Evolutionary conservation across 2,329 filamentous ascomycete species (phyloP).

Genomic region (Microsporum ferrugineum): DNA sequence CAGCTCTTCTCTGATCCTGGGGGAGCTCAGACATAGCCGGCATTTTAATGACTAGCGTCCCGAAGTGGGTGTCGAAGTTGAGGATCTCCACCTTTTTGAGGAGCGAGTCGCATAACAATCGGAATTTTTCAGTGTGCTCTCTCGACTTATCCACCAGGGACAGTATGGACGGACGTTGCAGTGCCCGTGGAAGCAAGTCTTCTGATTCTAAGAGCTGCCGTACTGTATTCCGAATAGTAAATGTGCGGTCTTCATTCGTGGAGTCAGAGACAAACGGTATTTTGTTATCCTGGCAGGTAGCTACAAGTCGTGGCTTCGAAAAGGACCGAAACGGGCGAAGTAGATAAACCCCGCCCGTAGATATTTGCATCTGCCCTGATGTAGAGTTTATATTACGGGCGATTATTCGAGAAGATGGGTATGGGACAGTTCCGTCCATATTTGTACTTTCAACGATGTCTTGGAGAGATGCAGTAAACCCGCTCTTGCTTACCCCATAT

Average conservation of each 20-base stretch:
- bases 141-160: conserved; percentile 46
- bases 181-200: conserved; percentile 51
- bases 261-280: conserved; percentile 72
- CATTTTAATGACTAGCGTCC: conserved; percentile 19
- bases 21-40: neutral
- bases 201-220: conserved; percentile 52
- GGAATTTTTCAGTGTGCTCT: conserved; percentile 34
- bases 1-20: neutral
- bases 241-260: conserved; percentile 65
- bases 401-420: neutral
- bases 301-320: conserved; percentile 53
- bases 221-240: conserved; percentile 73
- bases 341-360: conserved; percentile 28
- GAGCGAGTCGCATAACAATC: conserved; percentile 44
- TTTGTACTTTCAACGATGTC: neutral
- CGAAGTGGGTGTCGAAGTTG: conserved; percentile 24
- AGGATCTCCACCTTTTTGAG: conserved; percentile 31
- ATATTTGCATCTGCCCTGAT: conserved; percentile 11
- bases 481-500: conserved; percentile 59
- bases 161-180: conserved; percentile 56
- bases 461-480: conserved; percentile 21
- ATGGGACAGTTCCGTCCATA: neutral
- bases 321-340: conserved; percentile 36
- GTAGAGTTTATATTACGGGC: neutral
- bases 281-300: conserved; percentile 55